A percentile compares a stretch with the other conserved stretches of the same genome.
Evolutionary conservation across 1,284 basidiomycete genomes (phyloP).

Genomic region (Tremellales sp.): DNA sequence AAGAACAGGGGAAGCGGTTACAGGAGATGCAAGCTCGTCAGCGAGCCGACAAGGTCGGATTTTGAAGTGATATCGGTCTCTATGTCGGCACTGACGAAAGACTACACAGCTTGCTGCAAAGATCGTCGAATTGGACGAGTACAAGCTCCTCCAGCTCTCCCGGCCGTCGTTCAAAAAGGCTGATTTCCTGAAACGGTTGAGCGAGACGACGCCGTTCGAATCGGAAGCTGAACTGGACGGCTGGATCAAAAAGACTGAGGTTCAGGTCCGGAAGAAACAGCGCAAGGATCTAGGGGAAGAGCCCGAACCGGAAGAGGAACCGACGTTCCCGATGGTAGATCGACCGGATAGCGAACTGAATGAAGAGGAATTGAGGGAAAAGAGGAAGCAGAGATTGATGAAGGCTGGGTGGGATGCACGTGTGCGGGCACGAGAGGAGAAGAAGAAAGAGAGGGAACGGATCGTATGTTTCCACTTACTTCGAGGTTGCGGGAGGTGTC

Average conservation of each 20-base stretch:
- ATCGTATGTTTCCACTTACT: conserved; percentile 23
- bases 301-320: conserved; percentile 62
- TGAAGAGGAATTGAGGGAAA: conserved; percentile 91
- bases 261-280: conserved; percentile 60
- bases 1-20: conserved; percentile 78
- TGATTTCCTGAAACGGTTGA: conserved; percentile 63
- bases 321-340: conserved; percentile 82
- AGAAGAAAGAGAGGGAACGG: conserved; percentile 75
- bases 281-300: conserved; percentile 69
- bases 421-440: conserved; percentile 77
- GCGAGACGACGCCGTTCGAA: conserved; percentile 63
- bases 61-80: background rate
- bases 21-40: conserved; percentile 90
- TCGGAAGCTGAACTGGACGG: conserved; percentile 63
- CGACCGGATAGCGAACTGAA: conserved; percentile 89
- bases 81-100: background rate
- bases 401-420: conserved; percentile 96
- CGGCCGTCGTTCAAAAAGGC: conserved; percentile 65
- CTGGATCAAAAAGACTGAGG: conserved; percentile 72
- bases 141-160: conserved; percentile 63
- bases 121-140: conserved; percentile 69
- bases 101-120: conserved; percentile 32
- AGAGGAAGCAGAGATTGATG: conserved; percentile 85
- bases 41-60: conserved; percentile 73
- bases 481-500: background rate